These are phyloP conservation scores for Xerocomellus intermedius DNA, from an alignment of 768 basidiomycete genomes.

Conservation along the genomic window DNA sequence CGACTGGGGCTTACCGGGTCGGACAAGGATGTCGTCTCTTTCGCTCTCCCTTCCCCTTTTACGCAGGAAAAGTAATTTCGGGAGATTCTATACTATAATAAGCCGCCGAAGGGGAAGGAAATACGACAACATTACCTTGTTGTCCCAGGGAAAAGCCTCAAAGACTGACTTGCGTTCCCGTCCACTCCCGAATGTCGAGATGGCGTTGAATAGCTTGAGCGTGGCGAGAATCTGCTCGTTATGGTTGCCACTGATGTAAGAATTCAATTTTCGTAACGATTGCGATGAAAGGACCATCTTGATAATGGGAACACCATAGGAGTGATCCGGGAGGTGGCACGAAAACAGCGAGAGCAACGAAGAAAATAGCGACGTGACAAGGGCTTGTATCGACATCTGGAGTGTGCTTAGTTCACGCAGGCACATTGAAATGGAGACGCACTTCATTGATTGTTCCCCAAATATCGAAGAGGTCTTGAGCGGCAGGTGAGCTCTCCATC, in stretches of 20 bases:
- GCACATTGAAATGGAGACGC: conserved; percentile 15
- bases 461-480: conserved; percentile 57
- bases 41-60: conserved; percentile 51
- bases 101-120: neutral
- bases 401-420: neutral
- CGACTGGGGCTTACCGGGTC: conserved; percentile 50
- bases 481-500: conserved; percentile 56
- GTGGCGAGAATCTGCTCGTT: conserved; percentile 67
- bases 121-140: conserved; percentile 48
- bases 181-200: conserved; percentile 66
- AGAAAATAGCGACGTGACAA: conserved; percentile 54
- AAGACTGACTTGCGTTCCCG: conserved; percentile 59
- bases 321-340: conserved; percentile 66
- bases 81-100: conserved; percentile 46
- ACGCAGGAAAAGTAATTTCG: conserved; percentile 69
- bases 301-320: conserved; percentile 59
- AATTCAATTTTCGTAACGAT: conserved; percentile 56
- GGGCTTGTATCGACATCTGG: conserved; percentile 43
- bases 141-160: conserved; percentile 77
- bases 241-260: conserved; percentile 59
- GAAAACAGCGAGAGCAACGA: conserved; percentile 62
- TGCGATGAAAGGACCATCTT: conserved; percentile 55
- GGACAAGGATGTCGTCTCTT: conserved; percentile 39
- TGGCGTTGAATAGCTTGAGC: conserved; percentile 58
- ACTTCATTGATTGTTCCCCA: conserved; percentile 60